A percentile compares a stretch with the other conserved stretches of the same genome.
Evolutionary conservation across 1,284 basidiomycete genomes (phyloP).

Genomic region (Inonotus hispidus): DNA sequence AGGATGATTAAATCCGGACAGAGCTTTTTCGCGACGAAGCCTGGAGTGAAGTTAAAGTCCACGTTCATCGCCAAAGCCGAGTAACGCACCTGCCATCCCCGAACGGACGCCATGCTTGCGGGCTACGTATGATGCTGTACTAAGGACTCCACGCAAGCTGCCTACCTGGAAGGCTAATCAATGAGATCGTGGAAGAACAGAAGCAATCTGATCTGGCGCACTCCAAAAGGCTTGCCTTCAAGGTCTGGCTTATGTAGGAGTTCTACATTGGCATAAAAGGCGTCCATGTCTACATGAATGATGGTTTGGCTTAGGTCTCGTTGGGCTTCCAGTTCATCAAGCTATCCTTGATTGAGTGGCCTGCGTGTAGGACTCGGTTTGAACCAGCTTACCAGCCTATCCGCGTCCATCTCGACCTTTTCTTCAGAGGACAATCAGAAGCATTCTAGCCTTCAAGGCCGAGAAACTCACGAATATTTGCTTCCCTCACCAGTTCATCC

Average conservation of each 20-base stretch:
- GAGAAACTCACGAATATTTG: conserved; percentile 50
- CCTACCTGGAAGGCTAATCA: conserved; percentile 16
- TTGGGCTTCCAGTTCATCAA: conserved; percentile 68
- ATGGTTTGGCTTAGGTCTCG: conserved; percentile 81
- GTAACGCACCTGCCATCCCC: conserved; percentile 36
- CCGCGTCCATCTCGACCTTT: conserved; percentile 44
- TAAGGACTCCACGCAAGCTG: conserved; percentile 34
- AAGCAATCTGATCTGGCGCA: conserved; percentile 28
- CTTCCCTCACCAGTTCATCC: conserved; percentile 54
- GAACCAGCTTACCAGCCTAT: conserved; percentile 39
- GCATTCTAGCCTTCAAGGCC: not conserved
- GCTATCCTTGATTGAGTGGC: conserved; percentile 36
- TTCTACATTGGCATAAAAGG: conserved; percentile 72
- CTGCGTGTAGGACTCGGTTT: not conserved
- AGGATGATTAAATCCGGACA: conserved; percentile 52
- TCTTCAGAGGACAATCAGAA: not conserved
- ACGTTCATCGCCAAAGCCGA: not conserved
- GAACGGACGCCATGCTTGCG: conserved; percentile 42
- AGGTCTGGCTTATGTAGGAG: conserved; percentile 76
- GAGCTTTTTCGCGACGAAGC: conserved; percentile 53
- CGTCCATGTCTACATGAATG: conserved; percentile 86
- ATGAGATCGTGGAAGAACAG: not conserved
- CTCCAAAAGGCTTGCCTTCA: conserved; percentile 83
- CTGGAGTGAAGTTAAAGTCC: conserved; percentile 16
- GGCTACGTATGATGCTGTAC: conserved; percentile 48